Percentiles rank a stretch among this genome's conserved stretches.
These are phyloP conservation scores for Diaporthe eres DNA, from an alignment of 2,329 filamentous ascomycete genomes.

Conservation along the genomic window DNA sequence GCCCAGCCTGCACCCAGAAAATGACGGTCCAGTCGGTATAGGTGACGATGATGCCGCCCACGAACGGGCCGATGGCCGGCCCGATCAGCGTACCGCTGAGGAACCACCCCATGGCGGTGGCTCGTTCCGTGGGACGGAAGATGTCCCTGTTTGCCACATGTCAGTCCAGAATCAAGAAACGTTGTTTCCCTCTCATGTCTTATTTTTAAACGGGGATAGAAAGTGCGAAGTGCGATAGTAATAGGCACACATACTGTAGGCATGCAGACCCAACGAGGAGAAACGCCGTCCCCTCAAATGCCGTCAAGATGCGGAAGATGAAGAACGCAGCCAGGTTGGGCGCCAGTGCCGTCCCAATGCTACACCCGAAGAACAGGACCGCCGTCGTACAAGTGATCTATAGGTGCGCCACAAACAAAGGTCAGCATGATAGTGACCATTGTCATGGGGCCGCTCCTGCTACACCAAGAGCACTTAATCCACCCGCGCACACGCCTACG, in stretches of 20 bases:
- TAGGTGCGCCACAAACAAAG: not conserved
- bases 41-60: slow-evolving; percentile 79
- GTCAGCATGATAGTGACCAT: slow-evolving; percentile 4
- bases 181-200: fast-evolving
- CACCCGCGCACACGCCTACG: not conserved
- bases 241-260: slow-evolving; percentile 60
- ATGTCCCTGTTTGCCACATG: slow-evolving; percentile 56
- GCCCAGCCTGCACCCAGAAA: slow-evolving; percentile 78
- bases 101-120: slow-evolving; percentile 77
- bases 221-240: not conserved
- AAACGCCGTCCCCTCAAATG: slow-evolving; percentile 79
- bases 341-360: slow-evolving; percentile 75
- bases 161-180: not conserved
- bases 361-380: slow-evolving; percentile 73
- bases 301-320: slow-evolving; percentile 77
- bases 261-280: slow-evolving; percentile 76
- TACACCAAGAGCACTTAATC: not conserved
- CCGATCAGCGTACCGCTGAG: slow-evolving; percentile 76
- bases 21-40: slow-evolving; percentile 77
- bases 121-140: slow-evolving; percentile 73
- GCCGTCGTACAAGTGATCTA: slow-evolving; percentile 69
- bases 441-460: not conserved
- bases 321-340: slow-evolving; percentile 77
- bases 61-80: slow-evolving; percentile 73
- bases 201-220: not conserved